Evolutionary conservation across 2,329 filamentous ascomycete genomes (phyloP).

Genomic region (Biscogniauxia marginata): DNA sequence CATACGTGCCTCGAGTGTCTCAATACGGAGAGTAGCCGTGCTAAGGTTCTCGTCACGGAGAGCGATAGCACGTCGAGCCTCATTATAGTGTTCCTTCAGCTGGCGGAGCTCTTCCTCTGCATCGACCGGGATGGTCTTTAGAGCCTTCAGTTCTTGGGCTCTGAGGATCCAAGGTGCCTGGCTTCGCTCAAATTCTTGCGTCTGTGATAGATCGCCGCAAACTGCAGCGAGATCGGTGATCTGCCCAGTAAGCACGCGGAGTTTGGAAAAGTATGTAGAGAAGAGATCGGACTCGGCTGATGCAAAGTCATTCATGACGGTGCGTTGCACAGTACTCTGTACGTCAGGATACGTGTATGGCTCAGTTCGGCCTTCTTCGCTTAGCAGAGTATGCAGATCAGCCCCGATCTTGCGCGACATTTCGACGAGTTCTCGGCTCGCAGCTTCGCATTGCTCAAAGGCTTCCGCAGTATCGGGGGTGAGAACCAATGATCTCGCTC

Average conservation of each 20-base stretch:
- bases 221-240: slow-evolving; percentile 71
- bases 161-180: slow-evolving; percentile 81
- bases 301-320: slow-evolving; percentile 50
- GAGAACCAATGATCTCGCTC: slow-evolving; percentile 71
- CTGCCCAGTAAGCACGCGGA: slow-evolving; percentile 62
- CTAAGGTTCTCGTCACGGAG: slow-evolving; percentile 80
- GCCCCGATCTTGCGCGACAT: slow-evolving; percentile 67
- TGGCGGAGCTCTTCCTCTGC: slow-evolving; percentile 81
- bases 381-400: slow-evolving; percentile 63
- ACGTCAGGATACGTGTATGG: slow-evolving; percentile 67
- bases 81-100: slow-evolving; percentile 76
- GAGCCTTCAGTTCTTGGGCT: slow-evolving; percentile 76
- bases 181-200: slow-evolving; percentile 74
- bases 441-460: slow-evolving; percentile 68
- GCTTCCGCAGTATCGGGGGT: slow-evolving; percentile 63
- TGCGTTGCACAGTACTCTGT: slow-evolving; percentile 58
- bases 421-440: slow-evolving; percentile 62
- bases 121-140: slow-evolving; percentile 77
- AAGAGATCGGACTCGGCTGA: slow-evolving; percentile 67
- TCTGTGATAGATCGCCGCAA: slow-evolving; percentile 68
- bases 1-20: slow-evolving; percentile 86
- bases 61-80: slow-evolving; percentile 69
- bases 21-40: slow-evolving; percentile 86
- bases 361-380: slow-evolving; percentile 69
- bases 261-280: slow-evolving; percentile 63